These are phyloP conservation scores for Endocarpon pusillum DNA, from an alignment of 495 filamentous ascomycete genomes.

Conservation along the genomic window DNA sequence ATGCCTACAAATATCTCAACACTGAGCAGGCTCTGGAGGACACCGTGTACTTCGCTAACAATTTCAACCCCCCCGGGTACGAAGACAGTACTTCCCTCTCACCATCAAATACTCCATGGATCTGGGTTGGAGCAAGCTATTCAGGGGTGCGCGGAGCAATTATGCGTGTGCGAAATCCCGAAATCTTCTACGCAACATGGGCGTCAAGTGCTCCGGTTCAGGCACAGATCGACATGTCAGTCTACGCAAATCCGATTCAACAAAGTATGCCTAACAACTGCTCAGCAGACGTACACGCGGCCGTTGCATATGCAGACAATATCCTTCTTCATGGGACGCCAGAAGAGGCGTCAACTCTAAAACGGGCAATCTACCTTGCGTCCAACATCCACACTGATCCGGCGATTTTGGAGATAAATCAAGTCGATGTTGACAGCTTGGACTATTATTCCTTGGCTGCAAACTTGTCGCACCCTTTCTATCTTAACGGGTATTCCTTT, in stretches of 20 bases:
- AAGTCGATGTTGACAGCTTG: no score
- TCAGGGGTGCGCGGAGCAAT: conserved; percentile 38
- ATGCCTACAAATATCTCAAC: conserved; percentile 26
- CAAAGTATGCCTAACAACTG: conserved; percentile 37
- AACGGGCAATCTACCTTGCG: no score
- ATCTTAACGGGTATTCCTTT: no score
- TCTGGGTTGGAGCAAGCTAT: conserved; percentile 43
- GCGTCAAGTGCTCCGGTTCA: conserved; percentile 40
- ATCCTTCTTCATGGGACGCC: background rate
- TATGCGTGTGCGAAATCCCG: conserved; percentile 36
- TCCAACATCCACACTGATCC: no score
- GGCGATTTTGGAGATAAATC: no score
- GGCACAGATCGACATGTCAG: conserved; percentile 36
- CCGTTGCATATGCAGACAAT: conserved; percentile 32
- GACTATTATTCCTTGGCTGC: no score
- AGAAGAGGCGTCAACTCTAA: background rate
- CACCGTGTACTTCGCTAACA: conserved; percentile 31
- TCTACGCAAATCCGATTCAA: conserved; percentile 38
- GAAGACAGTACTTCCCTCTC: conserved; percentile 18
- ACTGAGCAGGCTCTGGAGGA: conserved; percentile 36
- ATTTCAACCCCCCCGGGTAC: conserved; percentile 23
- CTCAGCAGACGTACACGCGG: conserved; percentile 33
- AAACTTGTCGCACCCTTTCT: background rate
- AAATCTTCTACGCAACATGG: conserved; percentile 36
- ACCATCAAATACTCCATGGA: conserved; percentile 34